Conservation (phyloP, 2,329 filamentous ascomycete genomes). For the Amesomyces nigricolor region DNA sequence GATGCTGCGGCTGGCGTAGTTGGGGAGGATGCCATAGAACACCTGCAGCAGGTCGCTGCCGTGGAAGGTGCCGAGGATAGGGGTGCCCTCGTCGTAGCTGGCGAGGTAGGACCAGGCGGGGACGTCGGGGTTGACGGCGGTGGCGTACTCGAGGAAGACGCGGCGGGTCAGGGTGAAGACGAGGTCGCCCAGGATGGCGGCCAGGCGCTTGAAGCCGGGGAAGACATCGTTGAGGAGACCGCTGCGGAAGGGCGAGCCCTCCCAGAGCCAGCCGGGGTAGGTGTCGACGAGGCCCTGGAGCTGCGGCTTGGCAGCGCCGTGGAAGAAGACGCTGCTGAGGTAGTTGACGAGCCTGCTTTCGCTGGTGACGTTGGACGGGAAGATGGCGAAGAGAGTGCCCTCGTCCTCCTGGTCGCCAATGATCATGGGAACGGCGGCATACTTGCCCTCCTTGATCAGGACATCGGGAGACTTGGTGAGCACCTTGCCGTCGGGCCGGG, state of each 20-base stretch:
- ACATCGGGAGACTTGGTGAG: constrained; percentile 59
- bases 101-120: constrained; percentile 70
- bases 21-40: constrained; percentile 58
- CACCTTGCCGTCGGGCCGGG: constrained; percentile 62
- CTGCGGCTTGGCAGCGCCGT: constrained; percentile 43
- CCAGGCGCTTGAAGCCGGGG: constrained; percentile 70
- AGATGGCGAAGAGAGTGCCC: constrained; percentile 67
- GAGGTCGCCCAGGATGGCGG: constrained; percentile 69
- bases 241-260: constrained; percentile 69
- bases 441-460: constrained; percentile 45
- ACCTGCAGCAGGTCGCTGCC: constrained; percentile 63
- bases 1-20: constrained; percentile 55
- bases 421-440: constrained; percentile 46
- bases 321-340: constrained; percentile 55
- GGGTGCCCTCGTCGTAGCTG: constrained; percentile 65
- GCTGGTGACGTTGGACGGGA: constrained; percentile 62
- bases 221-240: constrained; percentile 64
- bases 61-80: constrained; percentile 72
- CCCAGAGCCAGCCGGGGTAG: constrained; percentile 52
- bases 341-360: constrained; percentile 56
- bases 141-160: constrained; percentile 49
- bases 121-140: constrained; percentile 47
- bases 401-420: constrained; percentile 76
- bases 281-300: constrained; percentile 53
- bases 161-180: constrained; percentile 69